Conservation (phyloP, 352 stramenopile genomes). For the Globisporangium cystogenes region DNA sequence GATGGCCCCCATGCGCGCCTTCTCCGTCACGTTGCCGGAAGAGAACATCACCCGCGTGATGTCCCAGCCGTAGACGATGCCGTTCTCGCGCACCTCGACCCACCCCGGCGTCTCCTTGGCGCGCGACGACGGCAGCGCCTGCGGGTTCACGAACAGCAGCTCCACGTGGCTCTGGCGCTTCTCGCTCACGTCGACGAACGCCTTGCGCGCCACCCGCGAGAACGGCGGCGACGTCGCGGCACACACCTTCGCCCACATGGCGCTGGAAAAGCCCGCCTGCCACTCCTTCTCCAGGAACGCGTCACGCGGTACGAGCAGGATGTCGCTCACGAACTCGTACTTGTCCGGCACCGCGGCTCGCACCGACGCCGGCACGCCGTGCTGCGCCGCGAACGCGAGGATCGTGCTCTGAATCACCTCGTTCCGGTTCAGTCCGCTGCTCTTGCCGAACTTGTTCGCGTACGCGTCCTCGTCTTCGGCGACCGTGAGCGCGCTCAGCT, state of each 20-base stretch:
- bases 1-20: conserved; percentile 89
- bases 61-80: conserved; percentile 94
- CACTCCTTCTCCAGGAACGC: conserved; percentile 59
- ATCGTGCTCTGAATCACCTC: conserved; percentile 63
- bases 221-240: conserved; percentile 39
- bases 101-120: conserved; percentile 41
- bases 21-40: conserved; percentile 96
- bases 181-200: conserved; percentile 70
- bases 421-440: conserved; percentile 63
- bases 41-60: conserved; percentile 97
- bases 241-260: conserved; percentile 72
- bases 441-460: conserved; percentile 73
- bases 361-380: conserved; percentile 31
- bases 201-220: conserved; percentile 74
- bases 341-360: conserved; percentile 43
- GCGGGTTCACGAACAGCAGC: conserved; percentile 52
- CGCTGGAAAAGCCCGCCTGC: conserved; percentile 26
- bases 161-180: conserved; percentile 80
- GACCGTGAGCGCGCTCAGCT: conserved; percentile 32
- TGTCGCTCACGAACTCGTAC: conserved; percentile 76
- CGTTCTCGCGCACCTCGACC: conserved; percentile 91
- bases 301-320: conserved; percentile 62
- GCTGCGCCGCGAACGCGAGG: conserved; percentile 37
- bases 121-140: conserved; percentile 27
- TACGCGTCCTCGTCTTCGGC: conserved; percentile 56